Base-by-base conservation (phyloP, 2,329 filamentous ascomycete genomes). In the Hypoxylon sp. region DNA sequence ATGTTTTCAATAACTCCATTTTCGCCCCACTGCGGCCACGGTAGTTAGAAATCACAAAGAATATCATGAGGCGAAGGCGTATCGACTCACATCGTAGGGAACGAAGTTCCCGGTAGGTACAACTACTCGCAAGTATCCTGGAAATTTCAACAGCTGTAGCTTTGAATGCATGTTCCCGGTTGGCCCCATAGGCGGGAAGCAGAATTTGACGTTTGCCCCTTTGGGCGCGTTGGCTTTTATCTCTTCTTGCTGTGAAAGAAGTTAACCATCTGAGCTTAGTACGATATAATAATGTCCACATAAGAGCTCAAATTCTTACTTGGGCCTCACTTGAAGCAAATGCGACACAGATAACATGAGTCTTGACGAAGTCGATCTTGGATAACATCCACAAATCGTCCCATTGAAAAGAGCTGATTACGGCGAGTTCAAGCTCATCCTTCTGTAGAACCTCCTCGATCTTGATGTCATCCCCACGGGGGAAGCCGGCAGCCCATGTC, bases 131-230 rank as follows among this genome's bases (percentile, higher is more conserved):
- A 98, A 80, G 77, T 94, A 90, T 1, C 81, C 81, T 0, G 86
- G 81, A 73, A 93, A 93, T 73, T 94, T 95, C n/a, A 98, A 84
- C 1, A 98, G 80, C 86, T 97, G 94, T 46, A 98, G 83, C 77
- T 99, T 98, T 53, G 93, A 97, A 79, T 98, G 96, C 94, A 98
- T 97, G 73, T 86, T 90, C 23, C 90, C 91, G 5, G 87, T 83
- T 1, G 89, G 87, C 43, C 88, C 83, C 92, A 98, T 95, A 1
- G 87, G 86, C 14, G 95, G 95, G 75, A 98, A 97, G 76, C 93
- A 94, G 60, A 90, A 90, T 19, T 87, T 87, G 60, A 97, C 84
- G 38, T 79, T 73, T 55, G 86, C 81, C n/a, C 74, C 10, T 1
- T 6, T 70, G 17, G 86, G 86, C 9, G 82, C 82, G 65, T 86